Base-by-base conservation (phyloP, 2,329 filamentous ascomycete species). In the Colletotrichum filicis region DNA sequence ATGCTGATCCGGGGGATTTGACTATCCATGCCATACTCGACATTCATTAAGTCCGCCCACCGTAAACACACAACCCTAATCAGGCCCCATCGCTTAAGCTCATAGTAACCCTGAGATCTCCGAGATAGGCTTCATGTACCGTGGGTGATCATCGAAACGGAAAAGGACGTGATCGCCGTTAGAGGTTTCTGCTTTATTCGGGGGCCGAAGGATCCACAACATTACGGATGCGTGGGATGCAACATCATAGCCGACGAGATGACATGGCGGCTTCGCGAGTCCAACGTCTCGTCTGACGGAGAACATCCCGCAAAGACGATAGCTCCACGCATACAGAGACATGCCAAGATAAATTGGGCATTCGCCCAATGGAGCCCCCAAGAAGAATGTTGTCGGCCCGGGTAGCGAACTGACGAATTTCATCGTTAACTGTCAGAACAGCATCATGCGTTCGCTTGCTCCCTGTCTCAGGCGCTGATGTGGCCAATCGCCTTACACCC, bases 71-170 rank as follows among this genome's bases (percentile, higher is more conserved):
- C 4, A 22, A 11, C 8, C 42, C 5, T 14, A 22, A 4, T 46
- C 6, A 14, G 28, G 19, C 19, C 37, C 9, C 6, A 32, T 62
- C n/a, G 35, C 16, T 56, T 62, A 67, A 57, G 49, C 46, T 35
- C n/a, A 42, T 49, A n/a, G 35, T 16, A 5, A 16, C 14, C 9
- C 28, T 37, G n/a, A n/a, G 1, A 19, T 2, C 24, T 11, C 14
- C 16, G 9, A 60, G 35, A 37, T 62, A 16, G 9, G 24, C 30
- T 14, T 22, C 55, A 30, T 26, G 6, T 28, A 3, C 30, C 49
- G 14, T 11, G 28, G 28, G 6, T 35, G 57, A 46, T 46, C 57
- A 37, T 62, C 68, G 64, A 62, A 71, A 71, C 64, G 49, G 60
- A 57, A 16, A 22, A 9, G 24, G 16, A 68, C 49, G 24, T 62